Conservation (phyloP, 306 rosid species). For the Prunus campanulata region DNA sequence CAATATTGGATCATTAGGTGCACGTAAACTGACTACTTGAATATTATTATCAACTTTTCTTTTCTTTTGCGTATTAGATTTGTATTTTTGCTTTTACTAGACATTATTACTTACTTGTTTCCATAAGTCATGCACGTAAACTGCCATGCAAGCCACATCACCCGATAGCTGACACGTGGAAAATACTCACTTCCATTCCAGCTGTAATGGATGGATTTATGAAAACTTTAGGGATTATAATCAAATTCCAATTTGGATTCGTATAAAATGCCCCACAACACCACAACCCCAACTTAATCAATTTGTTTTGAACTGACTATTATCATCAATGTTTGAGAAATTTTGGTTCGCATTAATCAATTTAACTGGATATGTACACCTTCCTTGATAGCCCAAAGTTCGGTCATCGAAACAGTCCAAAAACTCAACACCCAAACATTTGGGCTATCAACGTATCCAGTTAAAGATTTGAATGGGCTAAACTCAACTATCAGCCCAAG, state of each 20-base stretch:
- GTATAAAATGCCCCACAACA: too few species aligned
- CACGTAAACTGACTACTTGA: too few species aligned
- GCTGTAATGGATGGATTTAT: too few species aligned
- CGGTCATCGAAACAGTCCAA: neutral
- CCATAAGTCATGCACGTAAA: conserved; percentile 11
- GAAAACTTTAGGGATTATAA: too few species aligned
- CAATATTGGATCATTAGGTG: neutral
- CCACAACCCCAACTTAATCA: too few species aligned
- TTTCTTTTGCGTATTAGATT: too few species aligned
- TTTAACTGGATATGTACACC: too few species aligned
- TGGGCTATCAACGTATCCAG: neutral
- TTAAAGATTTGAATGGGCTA: neutral
- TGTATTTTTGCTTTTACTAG: neutral
- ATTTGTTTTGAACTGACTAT: too few species aligned
- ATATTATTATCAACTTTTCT: too few species aligned
- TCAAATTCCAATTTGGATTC: neutral
- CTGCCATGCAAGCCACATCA: conserved; percentile 9
- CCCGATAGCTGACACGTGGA: neutral
- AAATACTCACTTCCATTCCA: neutral
- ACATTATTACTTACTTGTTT: neutral
- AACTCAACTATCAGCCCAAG: neutral
- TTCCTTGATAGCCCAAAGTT: too few species aligned
- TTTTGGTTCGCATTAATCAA: too few species aligned
- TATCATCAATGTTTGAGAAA: too few species aligned
- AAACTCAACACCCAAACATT: neutral